A percentile compares a stretch with the other conserved stretches of the same genome.
phyloP scores from a whole-genome alignment of 2,329 filamentous ascomycete species.

The Diaporthe vexans region DNA sequence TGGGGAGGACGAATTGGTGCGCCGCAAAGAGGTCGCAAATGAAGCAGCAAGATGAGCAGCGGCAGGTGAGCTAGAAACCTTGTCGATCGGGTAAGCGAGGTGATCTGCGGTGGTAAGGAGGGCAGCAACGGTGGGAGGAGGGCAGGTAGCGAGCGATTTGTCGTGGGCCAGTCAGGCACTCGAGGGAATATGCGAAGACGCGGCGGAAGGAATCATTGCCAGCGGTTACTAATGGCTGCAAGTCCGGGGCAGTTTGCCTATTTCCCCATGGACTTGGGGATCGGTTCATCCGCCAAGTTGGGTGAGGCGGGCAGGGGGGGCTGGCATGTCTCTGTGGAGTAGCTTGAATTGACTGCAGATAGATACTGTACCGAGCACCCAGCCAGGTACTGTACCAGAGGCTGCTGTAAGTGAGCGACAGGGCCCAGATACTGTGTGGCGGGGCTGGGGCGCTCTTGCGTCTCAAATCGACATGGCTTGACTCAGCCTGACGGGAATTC shows the following conservation, averaged over 20 bases:
- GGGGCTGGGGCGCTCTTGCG: not conserved
- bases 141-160: conserved; percentile 26
- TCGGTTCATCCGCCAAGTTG: conserved; percentile 37
- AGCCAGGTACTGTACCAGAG: not conserved
- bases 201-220: conserved; percentile 32
- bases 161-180: conserved; percentile 21
- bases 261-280: conserved; percentile 40
- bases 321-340: conserved; percentile 18
- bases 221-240: conserved; percentile 37
- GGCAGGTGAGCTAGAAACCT: conserved; percentile 4
- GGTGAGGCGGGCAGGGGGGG: conserved; percentile 11
- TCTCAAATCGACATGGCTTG: conserved; percentile 24
- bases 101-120: conserved; percentile 38
- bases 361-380: not conserved
- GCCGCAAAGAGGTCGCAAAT: conserved; percentile 20
- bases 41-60: conserved; percentile 21
- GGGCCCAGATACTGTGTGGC: conserved; percentile 18
- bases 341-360: conserved; percentile 33
- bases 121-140: conserved; percentile 2
- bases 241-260: conserved; percentile 42
- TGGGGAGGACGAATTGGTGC: conserved; percentile 1
- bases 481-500: not conserved
- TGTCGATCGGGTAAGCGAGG: conserved; percentile 29
- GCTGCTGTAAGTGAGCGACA: not conserved
- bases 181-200: conserved; percentile 38